Evolutionary conservation across 345 rosid species (phyloP).

Genomic region (rapeseed (Brassica napus)): DNA sequence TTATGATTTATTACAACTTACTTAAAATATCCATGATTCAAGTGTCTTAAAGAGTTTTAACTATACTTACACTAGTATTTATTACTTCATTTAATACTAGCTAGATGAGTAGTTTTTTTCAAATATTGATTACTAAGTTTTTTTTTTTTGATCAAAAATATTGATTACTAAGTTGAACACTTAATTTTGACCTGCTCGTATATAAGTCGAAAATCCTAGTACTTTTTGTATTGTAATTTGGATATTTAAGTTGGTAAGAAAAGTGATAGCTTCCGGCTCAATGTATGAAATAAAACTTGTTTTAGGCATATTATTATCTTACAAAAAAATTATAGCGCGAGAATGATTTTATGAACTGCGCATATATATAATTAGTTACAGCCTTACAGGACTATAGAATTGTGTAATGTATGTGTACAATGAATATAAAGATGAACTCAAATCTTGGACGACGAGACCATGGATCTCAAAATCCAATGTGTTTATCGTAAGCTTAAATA

Average conservation of each 20-base stretch:
- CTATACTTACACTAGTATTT: not conserved
- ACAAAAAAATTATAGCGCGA: not conserved
- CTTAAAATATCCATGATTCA: not conserved
- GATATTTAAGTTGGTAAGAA: conserved; percentile 3
- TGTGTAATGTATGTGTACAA: conserved; percentile 10
- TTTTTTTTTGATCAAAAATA: not conserved
- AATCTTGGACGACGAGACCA: conserved; percentile 15
- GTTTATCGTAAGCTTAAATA: conserved; percentile 11
- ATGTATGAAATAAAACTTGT: not conserved
- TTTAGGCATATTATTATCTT: not conserved
- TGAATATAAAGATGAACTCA: conserved; percentile 8
- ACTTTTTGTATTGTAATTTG: conserved; percentile 2
- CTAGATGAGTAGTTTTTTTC: not conserved
- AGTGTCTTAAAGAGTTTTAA: not conserved
- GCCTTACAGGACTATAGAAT: not conserved
- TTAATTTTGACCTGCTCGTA: not conserved
- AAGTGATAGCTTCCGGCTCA: not conserved
- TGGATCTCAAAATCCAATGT: conserved; percentile 14
- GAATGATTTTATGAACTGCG: not conserved
- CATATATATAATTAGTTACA: not conserved
- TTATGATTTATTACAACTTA: not conserved
- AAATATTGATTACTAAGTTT: not conserved
- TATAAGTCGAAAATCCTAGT: not conserved
- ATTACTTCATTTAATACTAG: not conserved
- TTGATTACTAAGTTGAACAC: not conserved